phyloP scores from a whole-genome alignment of 306 rosid genomes.

The Luffa aegyptiaca region DNA sequence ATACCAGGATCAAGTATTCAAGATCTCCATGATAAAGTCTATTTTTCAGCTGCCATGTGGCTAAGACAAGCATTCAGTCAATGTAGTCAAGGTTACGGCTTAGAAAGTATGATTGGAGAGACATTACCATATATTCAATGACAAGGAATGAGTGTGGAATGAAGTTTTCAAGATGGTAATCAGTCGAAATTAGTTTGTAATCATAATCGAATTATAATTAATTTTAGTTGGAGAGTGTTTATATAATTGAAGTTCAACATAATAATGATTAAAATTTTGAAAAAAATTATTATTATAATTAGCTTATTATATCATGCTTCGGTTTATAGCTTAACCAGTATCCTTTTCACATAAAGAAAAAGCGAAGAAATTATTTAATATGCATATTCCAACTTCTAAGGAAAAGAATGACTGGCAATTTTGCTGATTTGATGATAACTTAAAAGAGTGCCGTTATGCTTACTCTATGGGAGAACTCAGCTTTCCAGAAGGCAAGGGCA shows the following conservation, averaged over 20 bases:
- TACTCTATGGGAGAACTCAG: slow-evolving; percentile 84
- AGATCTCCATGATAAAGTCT: no score
- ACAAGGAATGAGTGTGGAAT: neutral
- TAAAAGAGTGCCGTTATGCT: neutral
- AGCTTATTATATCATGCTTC: neutral
- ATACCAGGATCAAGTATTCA: no score
- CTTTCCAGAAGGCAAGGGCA: slow-evolving; percentile 90
- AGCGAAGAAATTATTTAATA: neutral
- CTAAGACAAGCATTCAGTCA: neutral
- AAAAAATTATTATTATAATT: neutral
- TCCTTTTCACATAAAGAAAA: neutral
- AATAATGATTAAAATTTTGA: neutral
- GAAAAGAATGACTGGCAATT: neutral
- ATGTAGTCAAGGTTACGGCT: neutral
- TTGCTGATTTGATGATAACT: neutral
- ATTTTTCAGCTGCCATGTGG: no score
- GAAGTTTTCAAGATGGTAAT: no score
- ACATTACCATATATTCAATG: neutral
- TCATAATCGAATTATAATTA: neutral
- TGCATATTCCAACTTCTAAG: neutral
- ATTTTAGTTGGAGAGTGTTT: neutral
- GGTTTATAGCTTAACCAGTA: neutral
- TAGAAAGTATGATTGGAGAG: neutral
- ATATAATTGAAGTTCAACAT: neutral
- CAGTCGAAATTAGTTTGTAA: neutral